Evolutionary conservation across 2,329 filamentous ascomycete genomes (phyloP).

Genomic region (Cordyceps pruinosa): DNA sequence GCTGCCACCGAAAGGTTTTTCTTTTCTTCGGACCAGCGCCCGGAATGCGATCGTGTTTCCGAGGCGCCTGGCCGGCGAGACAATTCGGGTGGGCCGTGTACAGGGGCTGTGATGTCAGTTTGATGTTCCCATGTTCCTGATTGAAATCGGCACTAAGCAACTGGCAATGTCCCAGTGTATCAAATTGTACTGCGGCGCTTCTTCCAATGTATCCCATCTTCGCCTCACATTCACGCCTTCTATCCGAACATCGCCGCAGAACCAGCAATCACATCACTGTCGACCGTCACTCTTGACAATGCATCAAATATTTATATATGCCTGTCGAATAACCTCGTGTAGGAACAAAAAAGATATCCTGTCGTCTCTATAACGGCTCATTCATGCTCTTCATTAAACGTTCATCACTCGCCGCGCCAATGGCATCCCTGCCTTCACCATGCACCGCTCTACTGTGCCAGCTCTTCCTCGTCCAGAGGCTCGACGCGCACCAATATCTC

Average conservation of each 20-base stretch:
- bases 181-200: background rate
- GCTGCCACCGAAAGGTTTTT: background rate
- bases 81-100: too few relatives aligned
- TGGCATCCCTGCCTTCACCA: background rate
- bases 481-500: constrained; percentile 91
- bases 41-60: constrained; percentile 18
- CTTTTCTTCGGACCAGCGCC: constrained; percentile 11
- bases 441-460: constrained; percentile 13
- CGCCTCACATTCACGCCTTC: background rate
- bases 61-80: constrained; percentile 6
- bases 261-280: background rate
- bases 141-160: too few relatives aligned
- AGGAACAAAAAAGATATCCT: background rate
- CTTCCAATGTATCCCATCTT: background rate
- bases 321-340: background rate
- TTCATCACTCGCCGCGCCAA: background rate
- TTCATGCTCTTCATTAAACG: background rate
- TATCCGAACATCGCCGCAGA: background rate
- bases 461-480: constrained; percentile 68
- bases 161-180: background rate
- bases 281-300: background rate
- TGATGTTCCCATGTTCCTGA: too few relatives aligned
- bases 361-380: background rate
- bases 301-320: background rate
- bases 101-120: too few relatives aligned